phyloP scores from a whole-genome alignment of 805 yeast species.

The Kodamaea restingae region DNA sequence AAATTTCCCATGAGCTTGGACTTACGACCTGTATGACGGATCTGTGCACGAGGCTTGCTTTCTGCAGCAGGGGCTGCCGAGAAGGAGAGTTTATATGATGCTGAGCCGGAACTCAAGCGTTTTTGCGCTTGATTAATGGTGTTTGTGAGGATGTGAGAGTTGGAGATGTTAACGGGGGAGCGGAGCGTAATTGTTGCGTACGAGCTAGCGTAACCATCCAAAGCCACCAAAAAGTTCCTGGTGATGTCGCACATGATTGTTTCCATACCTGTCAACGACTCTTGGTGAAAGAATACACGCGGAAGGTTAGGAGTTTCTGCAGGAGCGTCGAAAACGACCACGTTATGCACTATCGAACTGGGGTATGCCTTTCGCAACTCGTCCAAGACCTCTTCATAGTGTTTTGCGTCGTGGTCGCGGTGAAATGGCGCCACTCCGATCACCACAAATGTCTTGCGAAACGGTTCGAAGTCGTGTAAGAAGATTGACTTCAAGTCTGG shows the following conservation, averaged over 20 bases:
- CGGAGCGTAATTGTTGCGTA: conserved; percentile 76
- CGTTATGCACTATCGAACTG: conserved; percentile 49
- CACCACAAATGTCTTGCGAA: conserved; percentile 68
- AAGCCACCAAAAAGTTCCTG: conserved; percentile 53
- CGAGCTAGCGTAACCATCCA: conserved; percentile 68
- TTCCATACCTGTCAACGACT: conserved; percentile 41
- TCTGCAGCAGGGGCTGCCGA: conserved; percentile 16
- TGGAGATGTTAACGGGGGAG: conserved; percentile 69
- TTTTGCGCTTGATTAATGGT: conserved; percentile 42
- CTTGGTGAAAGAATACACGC: conserved; percentile 23
- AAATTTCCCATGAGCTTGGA: conserved; percentile 72
- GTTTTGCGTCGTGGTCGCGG: conserved; percentile 2
- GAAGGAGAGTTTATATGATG: conserved; percentile 33
- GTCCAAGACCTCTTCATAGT: conserved; percentile 20
- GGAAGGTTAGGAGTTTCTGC: conserved; percentile 10
- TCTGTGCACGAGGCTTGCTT: conserved; percentile 31
- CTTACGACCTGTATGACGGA: conserved; percentile 66
- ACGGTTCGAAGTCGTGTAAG: conserved; percentile 87
- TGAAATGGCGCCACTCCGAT: conserved; percentile 40
- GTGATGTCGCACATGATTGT: conserved; percentile 73
- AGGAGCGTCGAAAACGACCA: conserved; percentile 53
- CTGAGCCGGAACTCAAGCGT: conserved; percentile 35
- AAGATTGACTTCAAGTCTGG: conserved; percentile 58
- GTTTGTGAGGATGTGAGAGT: conserved; percentile 41
- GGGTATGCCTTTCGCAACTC: conserved; percentile 47